Base-by-base conservation (phyloP, 2,329 filamentous ascomycete genomes). In the Pseudophaeomoniella oleicola region DNA sequence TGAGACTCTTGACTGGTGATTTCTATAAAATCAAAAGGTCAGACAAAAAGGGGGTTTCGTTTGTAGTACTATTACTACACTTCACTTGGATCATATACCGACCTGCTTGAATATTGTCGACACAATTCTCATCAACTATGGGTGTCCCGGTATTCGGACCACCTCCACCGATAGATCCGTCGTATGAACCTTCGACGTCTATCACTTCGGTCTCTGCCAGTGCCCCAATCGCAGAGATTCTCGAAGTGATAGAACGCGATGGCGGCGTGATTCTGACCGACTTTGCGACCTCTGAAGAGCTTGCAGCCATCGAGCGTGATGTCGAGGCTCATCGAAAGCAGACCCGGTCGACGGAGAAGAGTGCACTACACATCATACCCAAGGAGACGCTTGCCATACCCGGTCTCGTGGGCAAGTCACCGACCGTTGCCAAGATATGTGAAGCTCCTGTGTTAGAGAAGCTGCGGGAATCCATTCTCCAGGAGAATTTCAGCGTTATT, bases 261-360 rank as follows among this genome's bases (percentile, higher is more conserved):
- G 55, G 54, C 16, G 55, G 49, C 14, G 30, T 57, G 3, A 55
- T 58, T 38, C 38, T 58, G 5, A 51, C 44, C 4, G 44, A 51
- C 33, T 40, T 57, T 15, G 50, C 47, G 6, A 37, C 44, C 1
- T 12, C 15, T 5, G 41, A 46, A 5, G 43, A 56, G 3, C 37
- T 57, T 11, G 37, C 43, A 2, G 35, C 44, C 11, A 50, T 55
- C 19, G 45, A 52, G 13, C 18, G 37, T 3, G 50, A 55, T 5
- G 13, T 48, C 32, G 38, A 35, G 32, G 19, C 39, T 16, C 43
- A 41, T 34, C 38, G 17, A 27, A 27, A 39, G 12, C 10, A 36
- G 14, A 37, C 32, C 5, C 19, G 34, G 5, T 19, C 37, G 2
- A 38, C 18, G 3, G 38, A 45, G 3, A 32, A 40, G 30, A 39